Evolutionary conservation across 2,329 filamentous ascomycete genomes (phyloP).

Genomic region (Colletotrichum cereale): DNA sequence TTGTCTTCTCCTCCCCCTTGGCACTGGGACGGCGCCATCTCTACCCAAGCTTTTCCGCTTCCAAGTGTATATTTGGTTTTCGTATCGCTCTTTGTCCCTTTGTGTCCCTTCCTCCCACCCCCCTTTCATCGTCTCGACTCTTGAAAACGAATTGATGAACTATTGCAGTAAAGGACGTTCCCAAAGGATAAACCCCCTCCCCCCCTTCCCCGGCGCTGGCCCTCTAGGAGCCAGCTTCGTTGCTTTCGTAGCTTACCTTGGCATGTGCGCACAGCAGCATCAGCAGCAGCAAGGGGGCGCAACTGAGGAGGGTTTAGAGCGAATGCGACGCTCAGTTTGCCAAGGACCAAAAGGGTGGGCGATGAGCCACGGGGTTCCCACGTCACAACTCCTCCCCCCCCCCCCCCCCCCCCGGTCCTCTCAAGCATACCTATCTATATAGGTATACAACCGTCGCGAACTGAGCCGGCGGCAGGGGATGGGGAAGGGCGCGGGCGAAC

Average conservation of each 20-base stretch:
- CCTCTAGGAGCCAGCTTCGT: conserved; percentile 22
- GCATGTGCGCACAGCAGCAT: background rate
- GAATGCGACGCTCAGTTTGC: conserved; percentile 35
- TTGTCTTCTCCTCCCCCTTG: too few relatives aligned
- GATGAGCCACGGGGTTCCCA: conserved; percentile 27
- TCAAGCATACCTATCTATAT: too few relatives aligned
- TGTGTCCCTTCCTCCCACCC: too few relatives aligned
- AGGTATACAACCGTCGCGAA: background rate
- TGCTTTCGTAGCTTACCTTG: background rate
- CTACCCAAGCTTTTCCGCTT: background rate
- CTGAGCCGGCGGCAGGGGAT: background rate
- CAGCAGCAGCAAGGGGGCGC: background rate
- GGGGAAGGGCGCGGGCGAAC: background rate
- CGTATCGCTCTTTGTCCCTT: too few relatives aligned
- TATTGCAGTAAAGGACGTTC: background rate
- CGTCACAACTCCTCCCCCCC: background rate
- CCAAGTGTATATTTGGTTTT: background rate
- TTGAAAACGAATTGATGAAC: background rate
- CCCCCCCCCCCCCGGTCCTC: too few relatives aligned
- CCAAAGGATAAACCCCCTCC: background rate
- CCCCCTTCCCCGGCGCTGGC: background rate
- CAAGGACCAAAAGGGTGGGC: conserved; percentile 12
- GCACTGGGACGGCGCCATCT: too few relatives aligned
- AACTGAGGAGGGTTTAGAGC: conserved; percentile 12
- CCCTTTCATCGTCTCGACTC: background rate